Percentiles rank a stretch among this genome's conserved stretches.
phyloP scores from a whole-genome alignment of 1,139 yeast species.

The Suhomyces kunorum region DNA sequence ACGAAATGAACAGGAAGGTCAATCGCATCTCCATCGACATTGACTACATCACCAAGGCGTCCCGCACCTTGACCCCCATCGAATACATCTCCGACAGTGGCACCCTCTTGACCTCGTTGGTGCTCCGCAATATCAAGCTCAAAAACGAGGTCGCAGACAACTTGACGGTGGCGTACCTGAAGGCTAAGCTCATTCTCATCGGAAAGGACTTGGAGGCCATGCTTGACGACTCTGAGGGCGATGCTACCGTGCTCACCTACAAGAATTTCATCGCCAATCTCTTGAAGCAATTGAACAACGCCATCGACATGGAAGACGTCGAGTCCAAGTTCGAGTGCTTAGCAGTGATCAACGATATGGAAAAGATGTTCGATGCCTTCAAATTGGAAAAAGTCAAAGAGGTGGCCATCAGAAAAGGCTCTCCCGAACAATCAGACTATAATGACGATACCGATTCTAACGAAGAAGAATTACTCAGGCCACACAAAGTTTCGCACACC shows the following conservation, averaged over 20 bases:
- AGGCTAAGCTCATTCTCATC: constrained; percentile 55
- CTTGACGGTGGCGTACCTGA: constrained; percentile 55
- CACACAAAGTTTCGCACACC: not conserved
- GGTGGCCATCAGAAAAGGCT: constrained; percentile 8
- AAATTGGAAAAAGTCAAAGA: constrained; percentile 39
- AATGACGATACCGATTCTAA: constrained; percentile 2
- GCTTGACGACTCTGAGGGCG: constrained; percentile 25
- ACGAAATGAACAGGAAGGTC: constrained; percentile 46
- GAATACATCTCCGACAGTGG: constrained; percentile 61
- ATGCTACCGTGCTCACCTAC: constrained; percentile 47
- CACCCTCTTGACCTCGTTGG: constrained; percentile 52
- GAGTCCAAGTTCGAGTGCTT: constrained; percentile 58
- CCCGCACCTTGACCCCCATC: constrained; percentile 42
- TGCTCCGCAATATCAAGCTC: constrained; percentile 49
- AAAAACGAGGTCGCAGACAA: constrained; percentile 51
- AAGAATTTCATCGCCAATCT: constrained; percentile 53
- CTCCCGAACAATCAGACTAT: not conserved
- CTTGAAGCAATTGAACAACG: constrained; percentile 51
- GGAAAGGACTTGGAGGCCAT: constrained; percentile 55
- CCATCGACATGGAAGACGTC: constrained; percentile 50
- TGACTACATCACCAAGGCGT: constrained; percentile 46
- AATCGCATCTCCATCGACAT: constrained; percentile 47
- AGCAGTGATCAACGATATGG: constrained; percentile 61
- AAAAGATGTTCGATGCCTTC: constrained; percentile 58
- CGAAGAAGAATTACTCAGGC: not conserved